Evolutionary conservation across 345 rosid species (phyloP), one percentile per base, ranked within the genome.

Genomic region (Aquilaria malaccensis): DNA sequence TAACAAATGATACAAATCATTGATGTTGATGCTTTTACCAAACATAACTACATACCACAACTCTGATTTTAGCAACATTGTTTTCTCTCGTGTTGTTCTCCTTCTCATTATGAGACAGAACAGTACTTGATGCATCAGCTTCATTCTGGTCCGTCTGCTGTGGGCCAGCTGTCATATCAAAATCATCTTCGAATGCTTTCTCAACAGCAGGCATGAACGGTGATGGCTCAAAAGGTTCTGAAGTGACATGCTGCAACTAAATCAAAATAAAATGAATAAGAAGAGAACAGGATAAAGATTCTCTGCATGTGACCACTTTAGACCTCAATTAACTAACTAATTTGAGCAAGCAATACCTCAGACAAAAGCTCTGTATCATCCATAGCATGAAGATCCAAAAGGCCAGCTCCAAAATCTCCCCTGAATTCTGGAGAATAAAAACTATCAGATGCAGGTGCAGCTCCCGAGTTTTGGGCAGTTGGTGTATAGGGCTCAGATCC

Each of bases 341-440:
- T 48, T 47, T 48, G n/a, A 51, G 43, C 43, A 37, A 65, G 59
- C 32, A 69, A 62, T 81, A 94, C 99, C 95, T 95, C 97, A 22
- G 94, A 85, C 32, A 88, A 81, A 78, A 95, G 96, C 79, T 86
- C 96, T 2, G 96, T 91, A 62, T 95, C 97, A 73, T 95, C 99
- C 96, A 95, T 85, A 48, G 96, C 93, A 72, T 95, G 97, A 69
- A 95, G 99, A 80, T 90, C 97, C 72, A 94, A 67, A 62, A 94
- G 93, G 59, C 99, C 99, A 69, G 96, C 96, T 67, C 97, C 99
- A 85, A 90, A 86, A 73, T 94, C 99, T 56, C 97, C 97, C 77
- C 96, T 83, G 60, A 94, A 86, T 51, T 94, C 99, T 0, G 95
- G 85, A 61, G 99, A 86, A 75, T 82, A 88, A 70, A 90, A 79